These are phyloP conservation scores for Boletellus emodensis DNA, from an alignment of 768 basidiomycete genomes.

Conservation along the genomic window DNA sequence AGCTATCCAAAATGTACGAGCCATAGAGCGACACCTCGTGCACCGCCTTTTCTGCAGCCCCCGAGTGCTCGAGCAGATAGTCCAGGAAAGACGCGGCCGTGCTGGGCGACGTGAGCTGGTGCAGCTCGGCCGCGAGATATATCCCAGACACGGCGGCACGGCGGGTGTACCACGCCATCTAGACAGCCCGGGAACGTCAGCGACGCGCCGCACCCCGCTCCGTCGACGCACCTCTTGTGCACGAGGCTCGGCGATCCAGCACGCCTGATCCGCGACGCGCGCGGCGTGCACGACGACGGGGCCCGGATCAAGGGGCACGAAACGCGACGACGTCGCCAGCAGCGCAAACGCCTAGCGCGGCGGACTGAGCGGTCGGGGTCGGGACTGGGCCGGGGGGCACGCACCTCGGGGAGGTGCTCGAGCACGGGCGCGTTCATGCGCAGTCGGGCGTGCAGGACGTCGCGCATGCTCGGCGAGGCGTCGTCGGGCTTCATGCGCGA, in stretches of 20 bases:
- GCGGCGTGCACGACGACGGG: conserved; percentile 60
- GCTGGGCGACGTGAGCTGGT: conserved; percentile 73
- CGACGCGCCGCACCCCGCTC: background rate
- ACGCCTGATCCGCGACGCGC: conserved; percentile 67
- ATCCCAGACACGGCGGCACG: conserved; percentile 62
- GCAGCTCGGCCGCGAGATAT: conserved; percentile 77
- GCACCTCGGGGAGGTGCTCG: conserved; percentile 61
- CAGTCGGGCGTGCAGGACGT: conserved; percentile 54
- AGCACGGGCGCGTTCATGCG: conserved; percentile 67
- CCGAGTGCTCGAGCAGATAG: conserved; percentile 51
- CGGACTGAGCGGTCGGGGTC: background rate
- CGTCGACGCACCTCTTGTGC: conserved; percentile 50
- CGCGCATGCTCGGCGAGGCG: conserved; percentile 34
- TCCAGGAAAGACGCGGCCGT: conserved; percentile 68
- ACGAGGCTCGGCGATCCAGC: conserved; percentile 50
- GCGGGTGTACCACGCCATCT: conserved; percentile 73
- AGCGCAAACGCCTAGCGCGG: conserved; percentile 63
- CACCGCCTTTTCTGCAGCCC: conserved; percentile 42
- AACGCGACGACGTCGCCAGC: conserved; percentile 49
- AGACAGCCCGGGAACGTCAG: background rate
- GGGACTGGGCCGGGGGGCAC: conserved; percentile 9
- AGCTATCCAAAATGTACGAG: conserved; percentile 62
- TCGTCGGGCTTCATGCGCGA: conserved; percentile 38
- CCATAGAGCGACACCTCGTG: conserved; percentile 54
- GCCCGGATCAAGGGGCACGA: conserved; percentile 52